phyloP scores from a whole-genome alignment of 2,329 filamentous ascomycete species.

The Coniochaeta hoffmannii region DNA sequence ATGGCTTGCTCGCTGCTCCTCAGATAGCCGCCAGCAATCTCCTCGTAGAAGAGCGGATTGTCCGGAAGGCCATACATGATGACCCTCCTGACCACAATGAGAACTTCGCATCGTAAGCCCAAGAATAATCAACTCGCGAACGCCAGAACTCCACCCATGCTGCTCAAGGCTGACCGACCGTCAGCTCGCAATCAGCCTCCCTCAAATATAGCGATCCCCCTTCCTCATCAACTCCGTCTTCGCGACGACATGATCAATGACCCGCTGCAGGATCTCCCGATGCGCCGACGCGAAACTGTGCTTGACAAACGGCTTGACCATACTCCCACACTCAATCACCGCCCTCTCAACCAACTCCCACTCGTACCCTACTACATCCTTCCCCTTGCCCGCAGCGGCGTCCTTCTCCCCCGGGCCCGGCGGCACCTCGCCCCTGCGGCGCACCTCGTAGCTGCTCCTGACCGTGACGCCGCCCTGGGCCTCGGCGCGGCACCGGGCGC shows the following conservation, averaged over 20 bases:
- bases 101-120: background rate
- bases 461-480: constrained; percentile 35
- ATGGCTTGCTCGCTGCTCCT: too few species aligned
- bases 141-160: background rate
- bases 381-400: background rate
- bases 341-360: constrained; percentile 27
- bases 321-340: constrained; percentile 21
- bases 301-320: constrained; percentile 26
- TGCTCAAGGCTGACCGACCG: background rate
- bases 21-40: too few species aligned
- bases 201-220: background rate
- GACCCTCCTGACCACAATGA: background rate
- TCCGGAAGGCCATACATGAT: too few species aligned
- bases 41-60: background rate
- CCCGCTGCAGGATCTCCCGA: constrained; percentile 21
- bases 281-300: constrained; percentile 21
- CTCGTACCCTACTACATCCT: constrained; percentile 10
- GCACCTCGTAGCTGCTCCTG: constrained; percentile 28
- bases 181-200: background rate
- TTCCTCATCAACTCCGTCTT: background rate
- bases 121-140: background rate
- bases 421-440: constrained; percentile 13
- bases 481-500: constrained; percentile 34
- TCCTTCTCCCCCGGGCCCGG: constrained; percentile 5
- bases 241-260: constrained; percentile 15